Base-by-base conservation (phyloP, 192 early-diverging fungal genomes). In the Dimargaris verticillata region DNA sequence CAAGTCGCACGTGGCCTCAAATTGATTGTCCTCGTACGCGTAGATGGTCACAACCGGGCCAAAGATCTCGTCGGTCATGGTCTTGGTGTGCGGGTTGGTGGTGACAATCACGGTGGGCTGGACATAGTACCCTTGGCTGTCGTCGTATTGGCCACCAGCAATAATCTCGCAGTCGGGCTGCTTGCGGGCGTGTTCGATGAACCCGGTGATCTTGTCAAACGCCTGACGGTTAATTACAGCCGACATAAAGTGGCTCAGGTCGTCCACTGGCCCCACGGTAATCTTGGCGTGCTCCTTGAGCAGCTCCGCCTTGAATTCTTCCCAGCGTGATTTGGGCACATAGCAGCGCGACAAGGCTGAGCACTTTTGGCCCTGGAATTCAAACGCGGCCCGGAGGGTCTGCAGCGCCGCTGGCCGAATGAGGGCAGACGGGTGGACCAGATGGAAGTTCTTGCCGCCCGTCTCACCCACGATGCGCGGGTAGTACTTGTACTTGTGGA, bases 281-380 rank as follows among this genome's bases (percentile, higher is more conserved):
- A 98, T 84, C 59, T 79, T 81, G 66, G 76, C 76, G 62, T 80
- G 80, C 47, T 87, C 82, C 4, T 64, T 66, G 10, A 87, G 66
- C 25, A 98, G 70, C 24, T 72, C 65, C 43, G 73, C 68, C 61
- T 79, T 74, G 78, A 91, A 92, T 68, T 85, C 79, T 33, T 74
- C 67, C 80, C 86, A 91, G 58, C 87, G 71, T 68, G 78, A 84
- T 58, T 86, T 82, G 49, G 95, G 90, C 42, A 92, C 83, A 66
- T 96, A 98, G 64, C 75, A 76, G 53, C 94, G 87, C 60, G 91
- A 93, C 66, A 85, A 88, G 26, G 95, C 95, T 58, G 90, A 93
- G 77, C 95, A 98, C 79, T 98, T 98, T 74, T 98, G 95, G 43
- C 95, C 95, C 71, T 88, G 86, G 85, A 87, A 98, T 80, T 98